Base-by-base conservation (phyloP, 2,329 filamentous ascomycete species). In the Colletotrichum lupini region DNA sequence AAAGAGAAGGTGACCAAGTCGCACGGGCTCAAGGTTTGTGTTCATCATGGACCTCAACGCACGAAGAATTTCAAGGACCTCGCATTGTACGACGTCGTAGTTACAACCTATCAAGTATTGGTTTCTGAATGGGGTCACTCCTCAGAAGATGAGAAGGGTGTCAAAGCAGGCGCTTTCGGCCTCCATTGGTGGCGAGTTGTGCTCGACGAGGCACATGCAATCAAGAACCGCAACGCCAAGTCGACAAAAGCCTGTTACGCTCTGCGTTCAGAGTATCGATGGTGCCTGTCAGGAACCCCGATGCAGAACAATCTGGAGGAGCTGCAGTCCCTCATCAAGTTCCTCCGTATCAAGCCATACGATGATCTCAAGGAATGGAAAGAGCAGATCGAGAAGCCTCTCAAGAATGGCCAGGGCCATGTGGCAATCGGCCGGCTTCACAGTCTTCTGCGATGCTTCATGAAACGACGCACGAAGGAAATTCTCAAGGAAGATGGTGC, bases 231-330 rank as follows among this genome's bases (percentile, higher is more conserved):
- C 75, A 98, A 97, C 77, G 95, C 97, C 26, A 99, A 99, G 83
- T 92, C 94, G 53, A 98, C 96, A 1, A 95, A 98, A 81, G 95
- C 97, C 1, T 97, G 94, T 76, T 99, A 92, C 80, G 94, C 94
- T 1, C 84, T 99, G 37, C 88, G 92, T 35, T 92, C 94, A 24
- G 93, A 97, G 81, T 98, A 98, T 79, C 90, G 97, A 74, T 99
- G 97, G 97, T 98, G 97, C 80, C 85, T 99, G 74, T 98, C 95
- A 0, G 97, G 97, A 66, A 99, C 97, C 1, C 97, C 97, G 0
- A 95, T 99, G 92, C 97, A 99, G 81, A 99, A 99, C 83, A 98
- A 98, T 78, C 89, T 99, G 6, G 97, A 99, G 76, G 97, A 99
- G 82, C 86, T 99, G 64, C 97, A 99, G 80, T 97, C 95, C 76